Percentiles rank a stretch among this genome's conserved stretches.
phyloP scores from a whole-genome alignment of 306 rosid species.

The Glycine latifolia region DNA sequence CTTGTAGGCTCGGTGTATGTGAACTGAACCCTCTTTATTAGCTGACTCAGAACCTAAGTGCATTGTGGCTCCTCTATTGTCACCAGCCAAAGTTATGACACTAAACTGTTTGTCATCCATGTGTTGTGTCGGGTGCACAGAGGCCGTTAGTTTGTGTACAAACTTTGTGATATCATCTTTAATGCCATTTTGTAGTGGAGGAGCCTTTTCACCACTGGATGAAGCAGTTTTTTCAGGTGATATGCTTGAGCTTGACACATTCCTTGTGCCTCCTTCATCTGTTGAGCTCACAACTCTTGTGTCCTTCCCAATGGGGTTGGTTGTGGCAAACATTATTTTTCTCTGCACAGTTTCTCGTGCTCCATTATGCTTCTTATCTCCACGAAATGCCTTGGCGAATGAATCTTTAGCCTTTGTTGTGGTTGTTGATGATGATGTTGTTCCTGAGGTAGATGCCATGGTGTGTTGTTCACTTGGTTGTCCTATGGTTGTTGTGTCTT shows the following conservation, averaged over 20 bases:
- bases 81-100: constrained; percentile 74
- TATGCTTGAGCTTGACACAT: constrained; percentile 51
- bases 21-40: constrained; percentile 54
- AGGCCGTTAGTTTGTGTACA: constrained; percentile 56
- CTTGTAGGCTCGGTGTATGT: constrained; percentile 64
- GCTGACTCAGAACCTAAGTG: constrained; percentile 52
- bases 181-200: constrained; percentile 58
- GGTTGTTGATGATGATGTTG: not conserved
- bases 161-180: constrained; percentile 57
- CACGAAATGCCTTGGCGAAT: constrained; percentile 12
- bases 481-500: constrained; percentile 20
- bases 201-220: constrained; percentile 44
- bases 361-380: constrained; percentile 38
- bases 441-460: constrained; percentile 43
- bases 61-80: constrained; percentile 87
- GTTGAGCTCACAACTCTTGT: constrained; percentile 48
- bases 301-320: constrained; percentile 49
- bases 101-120: constrained; percentile 54
- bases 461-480: constrained; percentile 29
- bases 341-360: constrained; percentile 42
- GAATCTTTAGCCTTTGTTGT: constrained; percentile 41
- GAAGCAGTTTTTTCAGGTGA: constrained; percentile 39
- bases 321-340: constrained; percentile 49
- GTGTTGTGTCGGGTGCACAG: constrained; percentile 35
- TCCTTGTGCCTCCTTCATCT: constrained; percentile 31